phyloP scores from a whole-genome alignment of 169 alveolate genomes.

The Cryptosporidium bovis region DNA sequence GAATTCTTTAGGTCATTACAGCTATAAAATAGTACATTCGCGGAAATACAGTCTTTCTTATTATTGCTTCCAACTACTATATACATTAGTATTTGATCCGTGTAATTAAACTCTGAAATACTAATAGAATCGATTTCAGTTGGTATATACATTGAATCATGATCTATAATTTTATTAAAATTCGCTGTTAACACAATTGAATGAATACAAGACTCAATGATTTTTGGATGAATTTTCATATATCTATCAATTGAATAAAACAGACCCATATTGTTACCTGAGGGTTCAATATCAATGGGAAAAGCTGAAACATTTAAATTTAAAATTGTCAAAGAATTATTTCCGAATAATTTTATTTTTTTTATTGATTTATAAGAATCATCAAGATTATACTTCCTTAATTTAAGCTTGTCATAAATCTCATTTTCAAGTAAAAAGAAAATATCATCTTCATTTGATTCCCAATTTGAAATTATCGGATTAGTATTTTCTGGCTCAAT shows the following conservation, averaged over 20 bases:
- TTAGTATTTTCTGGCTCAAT: slow-evolving; percentile 1
- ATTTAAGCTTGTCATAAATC: slow-evolving; percentile 5
- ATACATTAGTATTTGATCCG: neutral
- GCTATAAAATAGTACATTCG: slow-evolving; percentile 14
- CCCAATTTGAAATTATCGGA: neutral
- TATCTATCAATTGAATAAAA: slow-evolving; percentile 60
- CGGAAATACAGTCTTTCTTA: slow-evolving; percentile 8
- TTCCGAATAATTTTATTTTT: slow-evolving; percentile 11
- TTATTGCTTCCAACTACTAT: neutral
- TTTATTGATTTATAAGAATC: slow-evolving; percentile 30
- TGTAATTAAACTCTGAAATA: neutral
- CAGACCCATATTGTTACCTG: slow-evolving; percentile 53
- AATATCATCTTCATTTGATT: neutral
- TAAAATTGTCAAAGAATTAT: slow-evolving; percentile 4
- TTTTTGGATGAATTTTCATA: slow-evolving; percentile 68
- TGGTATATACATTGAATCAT: slow-evolving; percentile 8
- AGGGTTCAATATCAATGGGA: slow-evolving; percentile 42
- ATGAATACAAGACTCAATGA: slow-evolving; percentile 48
- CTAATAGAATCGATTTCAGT: slow-evolving; percentile 5
- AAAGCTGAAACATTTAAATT: neutral
- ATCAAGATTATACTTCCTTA: neutral
- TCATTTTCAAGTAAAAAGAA: neutral
- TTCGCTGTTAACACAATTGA: slow-evolving; percentile 23
- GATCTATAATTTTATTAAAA: neutral
- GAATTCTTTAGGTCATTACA: slow-evolving; percentile 6